A percentile compares a stretch with the other conserved stretches of the same genome.
phyloP scores from a whole-genome alignment of 2,329 filamentous ascomycete species.

The Cladophialophora immunda region DNA sequence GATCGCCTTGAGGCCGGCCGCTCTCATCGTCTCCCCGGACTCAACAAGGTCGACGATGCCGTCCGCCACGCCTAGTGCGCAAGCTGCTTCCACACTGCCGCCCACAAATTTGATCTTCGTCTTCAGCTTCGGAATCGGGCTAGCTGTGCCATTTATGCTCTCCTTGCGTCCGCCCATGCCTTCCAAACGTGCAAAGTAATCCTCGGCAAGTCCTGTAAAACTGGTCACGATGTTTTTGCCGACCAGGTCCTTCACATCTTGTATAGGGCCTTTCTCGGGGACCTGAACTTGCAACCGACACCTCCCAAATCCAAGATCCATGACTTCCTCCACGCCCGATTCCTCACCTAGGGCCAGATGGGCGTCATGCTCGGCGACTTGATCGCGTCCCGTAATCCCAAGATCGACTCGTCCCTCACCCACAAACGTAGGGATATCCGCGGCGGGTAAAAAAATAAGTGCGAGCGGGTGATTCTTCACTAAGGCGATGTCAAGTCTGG shows the following conservation, averaged over 20 bases:
- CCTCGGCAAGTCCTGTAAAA: constrained; percentile 83
- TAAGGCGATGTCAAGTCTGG: constrained; percentile 93
- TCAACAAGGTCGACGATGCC: constrained; percentile 98
- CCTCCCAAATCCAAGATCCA: constrained; percentile 88
- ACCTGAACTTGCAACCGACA: constrained; percentile 98
- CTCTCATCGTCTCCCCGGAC: constrained; percentile 98
- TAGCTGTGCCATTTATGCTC: constrained; percentile 47
- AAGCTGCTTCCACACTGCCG: constrained; percentile 96
- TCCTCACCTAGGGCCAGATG: constrained; percentile 47
- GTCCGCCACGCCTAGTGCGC: constrained; percentile 92
- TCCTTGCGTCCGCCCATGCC: constrained; percentile 48
- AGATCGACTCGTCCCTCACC: constrained; percentile 93
- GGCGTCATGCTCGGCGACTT: constrained; percentile 89
- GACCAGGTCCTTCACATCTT: constrained; percentile 76
- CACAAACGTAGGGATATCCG: constrained; percentile 97
- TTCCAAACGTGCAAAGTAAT: constrained; percentile 86
- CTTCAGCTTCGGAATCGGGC: constrained; percentile 64
- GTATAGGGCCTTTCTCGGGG: constrained; percentile 80
- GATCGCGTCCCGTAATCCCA: constrained; percentile 92
- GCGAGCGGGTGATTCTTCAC: constrained; percentile 97
- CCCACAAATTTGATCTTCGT: constrained; percentile 95
- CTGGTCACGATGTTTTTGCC: constrained; percentile 95
- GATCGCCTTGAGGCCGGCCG: constrained; percentile 90
- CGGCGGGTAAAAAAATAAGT: constrained; percentile 94
- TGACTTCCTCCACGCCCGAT: constrained; percentile 79